phyloP scores from a whole-genome alignment of 345 rosid species.

The Clarkia xantiana region DNA sequence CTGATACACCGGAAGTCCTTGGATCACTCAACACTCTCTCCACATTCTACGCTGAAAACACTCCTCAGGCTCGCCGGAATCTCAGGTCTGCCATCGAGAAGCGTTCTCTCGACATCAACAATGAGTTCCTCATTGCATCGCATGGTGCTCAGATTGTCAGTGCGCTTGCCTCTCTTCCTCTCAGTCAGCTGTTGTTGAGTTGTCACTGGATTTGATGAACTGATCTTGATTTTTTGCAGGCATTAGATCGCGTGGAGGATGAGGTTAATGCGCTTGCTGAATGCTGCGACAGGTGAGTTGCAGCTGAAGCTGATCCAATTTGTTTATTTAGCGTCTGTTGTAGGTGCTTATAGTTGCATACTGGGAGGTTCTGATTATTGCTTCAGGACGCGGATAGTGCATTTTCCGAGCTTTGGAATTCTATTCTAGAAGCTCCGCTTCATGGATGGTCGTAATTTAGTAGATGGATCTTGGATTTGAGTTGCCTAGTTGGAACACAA shows the following conservation, averaged over 20 bases:
- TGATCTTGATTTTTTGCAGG: slow-evolving; percentile 15
- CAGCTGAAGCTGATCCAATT: neutral
- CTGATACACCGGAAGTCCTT: slow-evolving; percentile 75
- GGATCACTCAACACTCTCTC: slow-evolving; percentile 79
- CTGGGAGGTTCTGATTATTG: too few species aligned
- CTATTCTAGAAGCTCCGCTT: too few species aligned
- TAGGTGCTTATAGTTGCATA: neutral
- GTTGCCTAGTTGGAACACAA: too few species aligned
- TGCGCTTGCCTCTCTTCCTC: neutral
- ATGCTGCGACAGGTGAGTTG: slow-evolving; percentile 70
- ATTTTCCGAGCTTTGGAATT: too few species aligned
- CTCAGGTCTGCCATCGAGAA: slow-evolving; percentile 97
- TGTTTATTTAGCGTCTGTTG: neutral
- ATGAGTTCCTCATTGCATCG: slow-evolving; percentile 68
- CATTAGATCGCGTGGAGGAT: slow-evolving; percentile 87
- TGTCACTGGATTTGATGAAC: neutral
- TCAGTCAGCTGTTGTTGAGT: neutral
- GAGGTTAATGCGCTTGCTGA: slow-evolving; percentile 83
- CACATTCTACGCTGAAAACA: slow-evolving; percentile 67
- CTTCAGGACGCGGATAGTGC: too few species aligned
- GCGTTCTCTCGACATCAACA: slow-evolving; percentile 76
- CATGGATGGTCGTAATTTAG: too few species aligned
- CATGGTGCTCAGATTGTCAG: slow-evolving; percentile 46
- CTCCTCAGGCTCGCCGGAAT: slow-evolving; percentile 77
- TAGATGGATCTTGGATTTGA: too few species aligned